Conservation (phyloP, 2,329 filamentous ascomycete species). For the Zymoseptoria passerinii region DNA sequence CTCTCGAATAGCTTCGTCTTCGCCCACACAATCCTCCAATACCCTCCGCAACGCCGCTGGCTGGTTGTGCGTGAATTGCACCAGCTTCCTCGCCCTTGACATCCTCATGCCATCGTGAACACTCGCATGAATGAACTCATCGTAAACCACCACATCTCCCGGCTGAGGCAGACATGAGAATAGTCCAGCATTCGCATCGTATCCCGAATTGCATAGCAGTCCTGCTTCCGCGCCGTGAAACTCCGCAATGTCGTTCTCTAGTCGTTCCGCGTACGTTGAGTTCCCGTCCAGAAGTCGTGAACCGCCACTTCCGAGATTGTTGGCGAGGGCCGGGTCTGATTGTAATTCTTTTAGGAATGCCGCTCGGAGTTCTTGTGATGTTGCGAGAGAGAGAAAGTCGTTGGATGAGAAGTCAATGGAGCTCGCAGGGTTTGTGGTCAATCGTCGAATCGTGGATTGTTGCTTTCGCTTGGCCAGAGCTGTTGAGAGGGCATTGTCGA, state of each 20-base stretch:
- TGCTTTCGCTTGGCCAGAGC: constrained; percentile 33
- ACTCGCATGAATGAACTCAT: constrained; percentile 70
- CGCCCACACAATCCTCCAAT: constrained; percentile 25
- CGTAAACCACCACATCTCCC: constrained; percentile 54
- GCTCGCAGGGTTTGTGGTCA: constrained; percentile 38
- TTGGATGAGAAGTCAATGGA: constrained; percentile 55
- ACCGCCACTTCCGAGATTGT: constrained; percentile 47
- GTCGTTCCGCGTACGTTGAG: constrained; percentile 49
- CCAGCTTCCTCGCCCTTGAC: constrained; percentile 44
- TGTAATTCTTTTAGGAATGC: constrained; percentile 43
- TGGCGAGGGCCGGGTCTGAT: constrained; percentile 18
- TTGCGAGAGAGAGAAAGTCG: constrained; percentile 55
- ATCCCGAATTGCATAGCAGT: constrained; percentile 52
- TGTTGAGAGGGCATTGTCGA: constrained; percentile 22
- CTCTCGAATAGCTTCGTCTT: constrained; percentile 24
- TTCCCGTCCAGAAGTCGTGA: constrained; percentile 60
- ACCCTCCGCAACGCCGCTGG: constrained; percentile 30
- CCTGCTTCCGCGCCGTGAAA: constrained; percentile 53
- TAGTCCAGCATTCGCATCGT: constrained; percentile 43
- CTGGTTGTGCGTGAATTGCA: constrained; percentile 53
- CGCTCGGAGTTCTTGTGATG: constrained; percentile 38
- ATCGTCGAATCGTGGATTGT: constrained; percentile 38
- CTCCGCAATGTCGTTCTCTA: constrained; percentile 49
- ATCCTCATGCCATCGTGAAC: constrained; percentile 68
- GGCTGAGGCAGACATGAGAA: constrained; percentile 42